Evolutionary conservation across 2,329 filamentous ascomycete species (phyloP).

Genomic region (Scytalidium sp.): DNA sequence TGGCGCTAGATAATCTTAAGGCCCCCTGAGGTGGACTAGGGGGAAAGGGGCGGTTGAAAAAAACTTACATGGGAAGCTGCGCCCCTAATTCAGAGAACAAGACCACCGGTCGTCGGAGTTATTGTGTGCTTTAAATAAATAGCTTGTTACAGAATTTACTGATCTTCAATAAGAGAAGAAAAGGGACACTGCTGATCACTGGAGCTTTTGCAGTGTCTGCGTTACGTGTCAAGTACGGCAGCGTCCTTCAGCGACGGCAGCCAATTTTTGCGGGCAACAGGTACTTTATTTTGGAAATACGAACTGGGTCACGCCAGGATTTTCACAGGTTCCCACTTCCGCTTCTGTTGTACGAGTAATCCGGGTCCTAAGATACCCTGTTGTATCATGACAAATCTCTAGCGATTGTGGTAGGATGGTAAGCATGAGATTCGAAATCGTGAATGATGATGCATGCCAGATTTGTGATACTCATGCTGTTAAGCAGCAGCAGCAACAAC

Average conservation of each 20-base stretch:
- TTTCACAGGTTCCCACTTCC: background rate
- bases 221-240: background rate
- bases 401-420: background rate
- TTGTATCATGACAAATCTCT: background rate
- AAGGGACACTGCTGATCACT: background rate
- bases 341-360: no score
- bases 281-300: background rate
- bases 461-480: no score
- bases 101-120: background rate
- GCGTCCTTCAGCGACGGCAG: no score
- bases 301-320: background rate
- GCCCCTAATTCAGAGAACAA: background rate
- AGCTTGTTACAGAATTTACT: background rate
- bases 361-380: background rate
- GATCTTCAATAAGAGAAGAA: background rate
- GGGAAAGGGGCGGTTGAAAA: background rate
- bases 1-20: background rate
- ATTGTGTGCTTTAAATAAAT: background rate
- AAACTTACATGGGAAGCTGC: background rate
- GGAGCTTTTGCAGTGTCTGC: background rate
- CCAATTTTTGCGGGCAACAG: no score
- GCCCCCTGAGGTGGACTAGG: background rate
- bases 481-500: no score
- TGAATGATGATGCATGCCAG: no score
- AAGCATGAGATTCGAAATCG: no score